These are phyloP conservation scores for Fusarium mexicanum DNA, from an alignment of 2,329 filamentous ascomycete genomes.

Conservation along the genomic window DNA sequence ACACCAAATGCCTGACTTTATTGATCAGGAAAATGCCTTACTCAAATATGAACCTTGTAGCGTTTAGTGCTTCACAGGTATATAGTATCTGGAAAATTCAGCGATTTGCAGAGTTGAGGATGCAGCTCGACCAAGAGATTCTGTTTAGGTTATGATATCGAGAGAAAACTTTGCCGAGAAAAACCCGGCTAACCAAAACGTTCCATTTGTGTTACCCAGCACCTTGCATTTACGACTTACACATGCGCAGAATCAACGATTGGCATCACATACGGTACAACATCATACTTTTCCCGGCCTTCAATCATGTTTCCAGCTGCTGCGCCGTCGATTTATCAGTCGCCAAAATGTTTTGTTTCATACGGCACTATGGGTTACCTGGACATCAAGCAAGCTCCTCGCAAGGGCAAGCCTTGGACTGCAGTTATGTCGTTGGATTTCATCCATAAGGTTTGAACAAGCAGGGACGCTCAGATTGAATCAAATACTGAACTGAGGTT, in stretches of 20 bases:
- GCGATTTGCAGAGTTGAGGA: slow-evolving; percentile 4
- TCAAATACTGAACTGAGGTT: neutral
- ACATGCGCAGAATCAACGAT: neutral
- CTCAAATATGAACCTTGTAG: neutral
- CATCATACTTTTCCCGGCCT: neutral
- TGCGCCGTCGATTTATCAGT: slow-evolving; percentile 59
- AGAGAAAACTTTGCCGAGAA: slow-evolving; percentile 42
- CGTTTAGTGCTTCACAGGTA: neutral
- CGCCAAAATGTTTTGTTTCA: slow-evolving; percentile 78
- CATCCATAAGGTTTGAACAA: slow-evolving; percentile 68
- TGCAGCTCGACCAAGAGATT: slow-evolving; percentile 57
- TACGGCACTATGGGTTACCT: slow-evolving; percentile 75
- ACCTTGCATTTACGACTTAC: slow-evolving; percentile 9
- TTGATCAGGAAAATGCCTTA: neutral
- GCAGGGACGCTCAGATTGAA: too few relatives aligned
- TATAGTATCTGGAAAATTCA: neutral
- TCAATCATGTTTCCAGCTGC: slow-evolving; percentile 57
- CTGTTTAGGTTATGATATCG: slow-evolving; percentile 59
- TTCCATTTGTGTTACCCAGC: slow-evolving; percentile 1
- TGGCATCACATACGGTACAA: neutral
- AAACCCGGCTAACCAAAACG: slow-evolving; percentile 37
- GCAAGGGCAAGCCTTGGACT: slow-evolving; percentile 80
- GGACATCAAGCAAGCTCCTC: slow-evolving; percentile 74
- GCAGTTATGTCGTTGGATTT: slow-evolving; percentile 72
- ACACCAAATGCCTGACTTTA: neutral